Percentiles rank a stretch among this genome's conserved stretches.
Evolutionary conservation across 495 filamentous ascomycete species (phyloP).

Genomic region (Daldinia caldariorum): DNA sequence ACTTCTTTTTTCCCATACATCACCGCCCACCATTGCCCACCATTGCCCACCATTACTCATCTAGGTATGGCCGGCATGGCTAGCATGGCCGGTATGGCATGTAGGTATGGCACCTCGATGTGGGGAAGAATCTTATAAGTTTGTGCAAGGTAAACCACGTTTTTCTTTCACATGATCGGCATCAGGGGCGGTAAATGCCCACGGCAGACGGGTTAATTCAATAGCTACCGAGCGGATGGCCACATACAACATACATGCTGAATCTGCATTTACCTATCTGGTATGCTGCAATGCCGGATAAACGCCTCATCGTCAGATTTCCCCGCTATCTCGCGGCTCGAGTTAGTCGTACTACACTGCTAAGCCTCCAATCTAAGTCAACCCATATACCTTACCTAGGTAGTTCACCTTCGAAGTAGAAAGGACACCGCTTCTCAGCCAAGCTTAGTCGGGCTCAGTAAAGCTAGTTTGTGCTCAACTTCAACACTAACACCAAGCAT

Average conservation of each 20-base stretch:
- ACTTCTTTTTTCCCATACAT: neutral
- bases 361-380: neutral
- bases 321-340: constrained; percentile 28
- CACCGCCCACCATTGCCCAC: neutral
- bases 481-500: neutral
- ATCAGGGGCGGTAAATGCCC: constrained; percentile 46
- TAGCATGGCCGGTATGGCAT: neutral
- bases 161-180: constrained; percentile 38
- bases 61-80: constrained; percentile 13
- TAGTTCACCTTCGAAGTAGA: neutral
- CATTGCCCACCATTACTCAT: constrained; percentile 1
- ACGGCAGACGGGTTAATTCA: constrained; percentile 40
- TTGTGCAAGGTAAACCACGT: constrained; percentile 23
- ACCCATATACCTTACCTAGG: neutral
- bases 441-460: neutral
- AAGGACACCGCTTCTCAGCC: neutral
- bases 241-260: constrained; percentile 32
- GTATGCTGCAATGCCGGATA: constrained; percentile 47
- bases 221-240: constrained; percentile 39
- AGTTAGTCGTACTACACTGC: neutral
- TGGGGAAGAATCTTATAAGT: constrained; percentile 34
- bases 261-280: constrained; percentile 42
- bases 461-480: neutral
- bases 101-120: constrained; percentile 31
- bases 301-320: constrained; percentile 41